Evolutionary conservation across 169 alveolate genomes (phyloP), one percentile per base, ranked within the genome.

Genomic region (Theileria orientalis): DNA sequence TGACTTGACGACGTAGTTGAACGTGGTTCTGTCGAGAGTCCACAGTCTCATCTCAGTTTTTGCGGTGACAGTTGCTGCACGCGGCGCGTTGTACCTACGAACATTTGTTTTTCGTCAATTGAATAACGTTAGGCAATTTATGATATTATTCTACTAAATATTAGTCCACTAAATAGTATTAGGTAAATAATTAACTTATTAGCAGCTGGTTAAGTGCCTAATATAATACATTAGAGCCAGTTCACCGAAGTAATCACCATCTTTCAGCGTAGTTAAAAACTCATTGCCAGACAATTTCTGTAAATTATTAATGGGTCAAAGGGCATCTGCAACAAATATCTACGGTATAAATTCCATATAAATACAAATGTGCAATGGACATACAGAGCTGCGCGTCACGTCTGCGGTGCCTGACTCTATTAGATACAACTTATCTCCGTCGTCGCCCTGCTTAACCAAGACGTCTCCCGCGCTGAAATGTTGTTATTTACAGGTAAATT

Each of bases 241-340:
- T 76, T 97, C 99, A 11, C 99, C 99, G 85, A 97, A 97, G 11
- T 94, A 88, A 62, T 96, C 99, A 8, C 98, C 98, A 11, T 96
- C 92, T 29, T 76, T 67, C 69, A 92, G 90, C 42, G 73, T 82
- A 52, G 94, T 85, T 13, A 91, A 78, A 30, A 82, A 35, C 51
- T 79, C 84, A 30, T 64, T 84, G 25, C 90, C 85, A 42, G 90
- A 85, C 42, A 79, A 91, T 19, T 82, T 68, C 74, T 91, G n/a
- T n/a, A 59, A 49, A 57, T 9, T 7, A 37, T 37, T 37, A 37
- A 7, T 37, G 44, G 9, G 44, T 37, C 9, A 47, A 40, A 13
- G 25, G 8, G 30, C 16, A n/a, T 21, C 35, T 14, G 3, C 2
- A 21, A 21, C 2, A 3, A 0, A 9, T 37, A 37, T 7, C 5